phyloP scores from a whole-genome alignment of 108 stramenopile species.

The Nitzschia sp. region DNA sequence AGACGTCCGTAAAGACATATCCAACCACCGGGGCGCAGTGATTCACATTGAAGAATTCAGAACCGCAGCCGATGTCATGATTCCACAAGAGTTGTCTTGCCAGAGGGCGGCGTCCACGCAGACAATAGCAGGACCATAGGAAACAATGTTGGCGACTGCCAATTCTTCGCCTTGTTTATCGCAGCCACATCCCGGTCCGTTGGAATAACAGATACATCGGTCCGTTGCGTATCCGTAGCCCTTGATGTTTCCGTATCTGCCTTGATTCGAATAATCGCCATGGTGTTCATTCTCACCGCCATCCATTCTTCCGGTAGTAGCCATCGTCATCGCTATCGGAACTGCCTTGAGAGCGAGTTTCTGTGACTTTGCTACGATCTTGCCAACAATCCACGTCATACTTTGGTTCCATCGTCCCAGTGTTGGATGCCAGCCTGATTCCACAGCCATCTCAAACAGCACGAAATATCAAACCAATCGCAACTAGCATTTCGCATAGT shows the following conservation, averaged over 20 bases:
- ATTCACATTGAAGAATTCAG: no score
- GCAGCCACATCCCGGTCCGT: slow-evolving; percentile 83
- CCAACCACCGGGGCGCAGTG: no score
- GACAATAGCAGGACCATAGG: slow-evolving; percentile 89
- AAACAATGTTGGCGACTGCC: slow-evolving; percentile 79
- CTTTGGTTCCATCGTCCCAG: slow-evolving; percentile 71
- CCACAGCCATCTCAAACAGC: slow-evolving; percentile 63
- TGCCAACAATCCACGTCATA: slow-evolving; percentile 71
- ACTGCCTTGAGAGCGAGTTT: slow-evolving; percentile 63
- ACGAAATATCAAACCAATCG: slow-evolving; percentile 78
- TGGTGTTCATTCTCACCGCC: slow-evolving; percentile 30
- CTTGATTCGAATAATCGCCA: slow-evolving; percentile 33
- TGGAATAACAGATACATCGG: slow-evolving; percentile 82
- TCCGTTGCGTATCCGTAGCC: no score
- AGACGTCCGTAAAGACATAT: no score
- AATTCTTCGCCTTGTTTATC: slow-evolving; percentile 78
- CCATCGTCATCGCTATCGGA: slow-evolving; percentile 55
- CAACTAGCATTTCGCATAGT: slow-evolving; percentile 36
- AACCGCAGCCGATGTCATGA: slow-evolving; percentile 84
- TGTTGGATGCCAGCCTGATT: slow-evolving; percentile 25
- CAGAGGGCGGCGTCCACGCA: slow-evolving; percentile 80
- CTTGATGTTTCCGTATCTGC: slow-evolving; percentile 72
- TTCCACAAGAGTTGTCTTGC: slow-evolving; percentile 83
- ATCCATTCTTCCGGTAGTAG: slow-evolving; percentile 18
- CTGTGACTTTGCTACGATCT: slow-evolving; percentile 67